A percentile compares a stretch with the other conserved stretches of the same genome.
Conservation (phyloP, 2,329 filamentous ascomycete genomes). For the Escovopsis sp. region DNA sequence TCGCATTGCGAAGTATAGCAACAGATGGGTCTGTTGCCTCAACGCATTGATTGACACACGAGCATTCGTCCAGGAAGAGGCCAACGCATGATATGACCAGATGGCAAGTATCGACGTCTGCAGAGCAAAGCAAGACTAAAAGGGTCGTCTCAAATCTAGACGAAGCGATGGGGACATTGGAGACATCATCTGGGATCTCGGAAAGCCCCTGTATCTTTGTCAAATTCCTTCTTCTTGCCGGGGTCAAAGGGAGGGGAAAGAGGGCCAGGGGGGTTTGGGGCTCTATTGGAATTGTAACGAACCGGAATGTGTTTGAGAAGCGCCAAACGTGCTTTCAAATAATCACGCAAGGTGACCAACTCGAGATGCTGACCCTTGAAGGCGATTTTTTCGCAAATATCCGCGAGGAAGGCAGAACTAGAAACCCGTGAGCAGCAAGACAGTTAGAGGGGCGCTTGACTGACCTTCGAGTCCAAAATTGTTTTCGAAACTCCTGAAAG, state of each 20-base stretch:
- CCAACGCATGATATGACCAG: conserved; percentile 47
- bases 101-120: conserved; percentile 50
- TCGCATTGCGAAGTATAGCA: conserved; percentile 43
- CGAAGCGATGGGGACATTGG: conserved; percentile 37
- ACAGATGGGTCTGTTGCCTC: conserved; percentile 35
- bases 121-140: conserved; percentile 48
- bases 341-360: conserved; percentile 36
- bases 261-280: too few relatives aligned
- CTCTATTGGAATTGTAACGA: too few relatives aligned
- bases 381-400: conserved; percentile 34
- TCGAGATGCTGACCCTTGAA: conserved; percentile 27
- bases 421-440: neutral
- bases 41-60: conserved; percentile 35
- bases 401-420: conserved; percentile 25
- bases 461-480: conserved; percentile 41
- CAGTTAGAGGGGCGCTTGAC: conserved; percentile 6
- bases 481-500: conserved; percentile 17
- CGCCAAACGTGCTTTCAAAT: conserved; percentile 39
- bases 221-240: conserved; percentile 2
- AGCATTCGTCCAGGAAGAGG: conserved; percentile 47
- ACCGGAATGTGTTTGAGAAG: conserved; percentile 37
- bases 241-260: too few relatives aligned
- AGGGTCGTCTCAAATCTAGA: conserved; percentile 48
- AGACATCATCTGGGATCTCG: conserved; percentile 37
- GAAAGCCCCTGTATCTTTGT: conserved; percentile 33